phyloP scores from a whole-genome alignment of 1,284 basidiomycete species.

The Leccinum pachyderme region DNA sequence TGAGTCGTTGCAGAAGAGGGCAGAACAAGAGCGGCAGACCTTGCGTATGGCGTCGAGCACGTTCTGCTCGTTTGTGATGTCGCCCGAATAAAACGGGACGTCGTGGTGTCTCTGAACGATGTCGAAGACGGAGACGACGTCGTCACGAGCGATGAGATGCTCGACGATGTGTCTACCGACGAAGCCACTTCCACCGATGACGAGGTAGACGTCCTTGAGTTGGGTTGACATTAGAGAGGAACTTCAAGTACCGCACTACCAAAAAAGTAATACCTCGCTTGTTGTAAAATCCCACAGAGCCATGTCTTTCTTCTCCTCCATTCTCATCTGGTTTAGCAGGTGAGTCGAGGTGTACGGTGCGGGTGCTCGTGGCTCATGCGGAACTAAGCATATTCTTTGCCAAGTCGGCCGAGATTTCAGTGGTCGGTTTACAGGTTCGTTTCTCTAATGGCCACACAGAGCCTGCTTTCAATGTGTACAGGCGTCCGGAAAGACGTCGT shows the following conservation, averaged over 20 bases:
- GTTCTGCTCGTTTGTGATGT: slow-evolving; percentile 77
- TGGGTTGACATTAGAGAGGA: slow-evolving; percentile 24
- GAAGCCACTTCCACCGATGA: slow-evolving; percentile 92
- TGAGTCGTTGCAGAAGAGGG: background rate
- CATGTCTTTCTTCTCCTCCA: slow-evolving; percentile 54
- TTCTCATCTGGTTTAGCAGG: slow-evolving; percentile 71
- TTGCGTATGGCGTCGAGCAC: slow-evolving; percentile 72
- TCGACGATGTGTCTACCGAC: slow-evolving; percentile 89
- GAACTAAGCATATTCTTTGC: slow-evolving; percentile 74
- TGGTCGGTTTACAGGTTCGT: slow-evolving; percentile 86
- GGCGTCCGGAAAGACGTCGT: slow-evolving; percentile 94
- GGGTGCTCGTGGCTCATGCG: background rate
- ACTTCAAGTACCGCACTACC: no score
- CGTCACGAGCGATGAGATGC: slow-evolving; percentile 73
- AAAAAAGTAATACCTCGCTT: no score
- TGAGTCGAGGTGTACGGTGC: slow-evolving; percentile 25
- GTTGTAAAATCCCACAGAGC: no score
- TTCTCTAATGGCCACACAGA: slow-evolving; percentile 7
- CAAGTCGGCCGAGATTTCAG: slow-evolving; percentile 88
- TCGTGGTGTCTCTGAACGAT: slow-evolving; percentile 87
- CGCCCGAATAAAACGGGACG: slow-evolving; percentile 82
- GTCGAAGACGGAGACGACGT: slow-evolving; percentile 83
- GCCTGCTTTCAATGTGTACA: slow-evolving; percentile 34
- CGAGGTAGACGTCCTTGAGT: slow-evolving; percentile 62
- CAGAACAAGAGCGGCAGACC: slow-evolving; percentile 44